Base-by-base conservation (phyloP, 2,329 filamentous ascomycete genomes). In the Clonostachys byssicola region DNA sequence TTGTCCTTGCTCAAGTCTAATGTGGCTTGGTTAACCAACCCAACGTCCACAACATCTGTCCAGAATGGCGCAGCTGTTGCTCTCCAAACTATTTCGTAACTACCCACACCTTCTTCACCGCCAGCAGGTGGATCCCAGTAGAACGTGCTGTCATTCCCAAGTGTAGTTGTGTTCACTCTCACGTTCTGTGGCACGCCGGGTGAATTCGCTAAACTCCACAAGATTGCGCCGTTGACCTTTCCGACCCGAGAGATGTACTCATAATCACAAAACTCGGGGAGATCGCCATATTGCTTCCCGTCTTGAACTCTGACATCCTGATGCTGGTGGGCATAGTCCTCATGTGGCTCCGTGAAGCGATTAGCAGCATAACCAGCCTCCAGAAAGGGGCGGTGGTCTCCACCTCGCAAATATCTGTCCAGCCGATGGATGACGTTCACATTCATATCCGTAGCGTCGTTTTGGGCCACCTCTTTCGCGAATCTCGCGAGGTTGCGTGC, bases 31-130 rank as follows among this genome's bases (percentile, higher is more conserved):
- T 64, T 64, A 5, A 71, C 71, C 20, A 71, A 64, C 0, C 77
- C 77, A 5, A 81, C 75, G 54, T 72, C 64, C 2, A 76, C 49
- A 20, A 65, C 60, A 48, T 73, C 66, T 40, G 73, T 74, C 75
- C 75, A 80, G 44, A 76, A 66, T 42, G 73, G 69, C 35, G 73
- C 70, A 13, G 67, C 69, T 6, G 72, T 77, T 3, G 74, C 57
- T 47, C 79, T 63, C 75, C 75, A 82, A 1, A 83, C 73, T 3
- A 82, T 59, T 62, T 82, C 78, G 55, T 82, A 82, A 3, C 70
- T 66, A 5, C 54, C 65, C 8, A 76, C 61, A 36, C 1, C 56
- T 40, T 53, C 57, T 48, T 20, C 55, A 43, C 51, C 16, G 38
- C 73, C 70, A 34, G 69, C 62, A 3, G 67, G 65, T 10, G 23